These are phyloP conservation scores for Bryopsis sp. DNA, from an alignment of 139 green algal species.

Conservation along the genomic window DNA sequence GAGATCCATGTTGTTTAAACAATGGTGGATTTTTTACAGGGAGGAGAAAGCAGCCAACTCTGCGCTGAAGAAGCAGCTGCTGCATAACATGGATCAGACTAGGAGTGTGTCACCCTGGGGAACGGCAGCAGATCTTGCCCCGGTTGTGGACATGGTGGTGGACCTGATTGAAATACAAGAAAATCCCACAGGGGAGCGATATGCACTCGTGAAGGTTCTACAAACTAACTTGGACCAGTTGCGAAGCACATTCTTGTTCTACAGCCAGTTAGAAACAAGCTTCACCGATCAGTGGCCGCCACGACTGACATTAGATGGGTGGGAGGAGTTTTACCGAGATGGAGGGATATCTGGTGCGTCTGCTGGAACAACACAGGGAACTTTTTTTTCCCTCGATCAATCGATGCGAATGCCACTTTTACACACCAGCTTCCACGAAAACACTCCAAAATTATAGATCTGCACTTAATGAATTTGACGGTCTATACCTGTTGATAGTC, in stretches of 20 bases:
- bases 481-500: not conserved
- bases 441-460: not conserved
- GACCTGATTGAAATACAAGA: constrained; percentile 13
- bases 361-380: not conserved
- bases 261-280: constrained; percentile 37
- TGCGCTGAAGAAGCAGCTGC: constrained; percentile 14
- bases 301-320: constrained; percentile 31
- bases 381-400: not conserved
- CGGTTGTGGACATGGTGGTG: not conserved
- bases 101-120: not conserved
- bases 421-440: not conserved
- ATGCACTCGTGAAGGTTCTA: constrained; percentile 30
- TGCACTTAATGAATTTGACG: not conserved
- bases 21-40: not conserved
- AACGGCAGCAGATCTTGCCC: not conserved
- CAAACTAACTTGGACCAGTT: constrained; percentile 37
- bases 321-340: constrained; percentile 47
- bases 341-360: constrained; percentile 24
- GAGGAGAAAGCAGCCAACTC: constrained; percentile 19
- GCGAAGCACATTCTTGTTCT: constrained; percentile 49
- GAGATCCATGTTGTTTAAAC: not conserved
- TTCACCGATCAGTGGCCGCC: constrained; percentile 46
- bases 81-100: not conserved
- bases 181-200: constrained; percentile 28
- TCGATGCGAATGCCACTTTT: not conserved